A percentile compares a stretch with the other conserved stretches of the same genome.
phyloP scores from a whole-genome alignment of 495 filamentous ascomycete species.

The Coniosporium apollinis region DNA sequence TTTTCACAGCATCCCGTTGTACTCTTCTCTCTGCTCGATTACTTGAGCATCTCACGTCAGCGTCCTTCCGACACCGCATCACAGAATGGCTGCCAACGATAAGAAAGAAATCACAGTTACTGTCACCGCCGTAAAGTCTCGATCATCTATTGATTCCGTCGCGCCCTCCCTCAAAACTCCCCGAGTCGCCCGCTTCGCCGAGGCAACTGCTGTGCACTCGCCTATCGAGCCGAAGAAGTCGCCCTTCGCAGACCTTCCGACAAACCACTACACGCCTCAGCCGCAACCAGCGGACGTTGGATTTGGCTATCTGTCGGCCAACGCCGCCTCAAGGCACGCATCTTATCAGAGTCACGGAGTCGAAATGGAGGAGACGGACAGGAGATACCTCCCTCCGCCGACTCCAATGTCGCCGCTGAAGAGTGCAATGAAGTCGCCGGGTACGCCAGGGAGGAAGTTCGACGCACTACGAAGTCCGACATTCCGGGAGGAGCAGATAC shows the following conservation, averaged over 20 bases:
- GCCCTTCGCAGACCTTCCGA: conserved; percentile 52
- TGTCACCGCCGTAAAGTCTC: conserved; percentile 13
- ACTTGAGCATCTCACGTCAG: conserved; percentile 10
- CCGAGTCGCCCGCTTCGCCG: conserved; percentile 73
- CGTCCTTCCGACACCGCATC: conserved; percentile 4
- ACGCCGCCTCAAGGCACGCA: conserved; percentile 34
- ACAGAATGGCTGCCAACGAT: conserved; percentile 20
- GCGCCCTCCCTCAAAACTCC: conserved; percentile 50
- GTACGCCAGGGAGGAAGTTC: conserved; percentile 49
- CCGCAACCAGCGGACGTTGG: conserved; percentile 68
- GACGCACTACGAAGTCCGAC: conserved; percentile 68
- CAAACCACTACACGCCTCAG: conserved; percentile 40
- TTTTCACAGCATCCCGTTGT: conserved; percentile 2
- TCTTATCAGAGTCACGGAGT: conserved; percentile 26
- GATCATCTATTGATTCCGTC: conserved; percentile 10
- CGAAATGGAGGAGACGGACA: conserved; percentile 27
- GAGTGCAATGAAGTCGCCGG: conserved; percentile 72
- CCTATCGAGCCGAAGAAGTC: conserved; percentile 44
- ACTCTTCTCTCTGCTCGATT: neutral
- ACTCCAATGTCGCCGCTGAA: conserved; percentile 57
- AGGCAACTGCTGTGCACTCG: conserved; percentile 76
- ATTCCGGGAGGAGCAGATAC: conserved; percentile 63
- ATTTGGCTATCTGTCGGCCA: conserved; percentile 70
- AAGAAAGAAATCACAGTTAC: conserved; percentile 18
- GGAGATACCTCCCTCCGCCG: conserved; percentile 30